phyloP scores from a whole-genome alignment of 495 filamentous ascomycete genomes.

The Aspergillus bridgeri region DNA sequence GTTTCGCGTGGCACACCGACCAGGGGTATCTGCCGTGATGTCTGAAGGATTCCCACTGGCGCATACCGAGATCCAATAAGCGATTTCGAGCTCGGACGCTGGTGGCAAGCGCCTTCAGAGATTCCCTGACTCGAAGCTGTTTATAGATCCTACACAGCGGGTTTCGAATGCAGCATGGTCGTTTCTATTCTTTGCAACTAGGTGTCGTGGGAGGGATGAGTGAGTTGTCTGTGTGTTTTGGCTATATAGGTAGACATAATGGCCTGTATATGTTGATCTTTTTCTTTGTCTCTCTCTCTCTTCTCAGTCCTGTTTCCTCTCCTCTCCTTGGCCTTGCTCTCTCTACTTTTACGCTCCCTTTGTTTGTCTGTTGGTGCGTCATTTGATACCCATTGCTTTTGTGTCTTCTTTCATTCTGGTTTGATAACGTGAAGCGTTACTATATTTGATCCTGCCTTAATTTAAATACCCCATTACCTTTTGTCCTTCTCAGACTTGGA shows the following conservation, averaged over 20 bases:
- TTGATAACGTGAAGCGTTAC: too few relatives aligned
- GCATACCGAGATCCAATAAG: constrained; percentile 21
- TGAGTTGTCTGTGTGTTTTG: background rate
- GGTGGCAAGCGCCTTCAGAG: constrained; percentile 18
- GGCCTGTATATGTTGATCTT: background rate
- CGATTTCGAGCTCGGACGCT: constrained; percentile 3
- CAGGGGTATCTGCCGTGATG: constrained; percentile 3
- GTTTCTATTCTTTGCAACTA: constrained; percentile 14
- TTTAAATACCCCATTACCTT: background rate
- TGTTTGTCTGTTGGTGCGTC: background rate
- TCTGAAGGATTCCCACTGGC: constrained; percentile 18
- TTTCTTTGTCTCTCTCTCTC: background rate
- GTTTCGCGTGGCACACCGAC: constrained; percentile 12
- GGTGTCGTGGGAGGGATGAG: background rate
- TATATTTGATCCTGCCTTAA: background rate
- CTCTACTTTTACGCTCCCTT: background rate
- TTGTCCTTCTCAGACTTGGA: background rate
- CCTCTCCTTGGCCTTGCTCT: background rate
- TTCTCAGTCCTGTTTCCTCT: background rate
- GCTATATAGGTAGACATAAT: constrained; percentile 10
- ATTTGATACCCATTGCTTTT: background rate
- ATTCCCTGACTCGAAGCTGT: constrained; percentile 22
- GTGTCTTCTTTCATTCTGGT: too few relatives aligned
- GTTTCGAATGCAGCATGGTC: constrained; percentile 15
- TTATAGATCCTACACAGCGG: constrained; percentile 21